Evolutionary conservation across 768 basidiomycete genomes (phyloP).

Genomic region (Neoboletus magnificus): DNA sequence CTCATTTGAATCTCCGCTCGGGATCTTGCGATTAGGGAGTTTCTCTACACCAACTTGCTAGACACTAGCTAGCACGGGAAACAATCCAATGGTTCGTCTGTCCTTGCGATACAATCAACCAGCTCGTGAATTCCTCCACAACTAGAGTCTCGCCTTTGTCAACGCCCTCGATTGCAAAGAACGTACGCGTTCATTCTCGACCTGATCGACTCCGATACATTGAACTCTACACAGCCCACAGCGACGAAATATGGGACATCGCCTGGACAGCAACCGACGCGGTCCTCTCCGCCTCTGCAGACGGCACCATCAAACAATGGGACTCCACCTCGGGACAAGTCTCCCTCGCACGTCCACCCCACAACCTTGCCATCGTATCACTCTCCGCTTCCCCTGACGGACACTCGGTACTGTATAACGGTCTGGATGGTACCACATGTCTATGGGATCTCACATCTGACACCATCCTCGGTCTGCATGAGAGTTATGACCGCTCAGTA

Average conservation of each 20-base stretch:
- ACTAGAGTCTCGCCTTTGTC: constrained; percentile 68
- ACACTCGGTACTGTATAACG: constrained; percentile 67
- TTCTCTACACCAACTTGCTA: not conserved
- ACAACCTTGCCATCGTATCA: constrained; percentile 83
- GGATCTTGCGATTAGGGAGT: constrained; percentile 35
- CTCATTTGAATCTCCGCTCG: constrained; percentile 54
- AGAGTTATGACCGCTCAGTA: constrained; percentile 65
- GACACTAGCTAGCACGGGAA: not conserved
- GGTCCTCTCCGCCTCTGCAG: constrained; percentile 70
- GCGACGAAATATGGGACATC: constrained; percentile 76
- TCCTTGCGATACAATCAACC: constrained; percentile 1
- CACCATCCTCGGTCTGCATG: constrained; percentile 57
- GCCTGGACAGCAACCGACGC: constrained; percentile 66
- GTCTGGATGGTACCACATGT: constrained; percentile 77
- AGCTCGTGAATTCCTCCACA: constrained; percentile 20
- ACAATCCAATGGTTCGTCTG: constrained; percentile 29
- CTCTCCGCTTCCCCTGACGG: constrained; percentile 71
- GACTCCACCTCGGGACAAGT: constrained; percentile 63
- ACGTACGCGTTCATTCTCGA: constrained; percentile 45
- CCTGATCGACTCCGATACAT: constrained; percentile 2
- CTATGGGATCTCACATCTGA: constrained; percentile 71
- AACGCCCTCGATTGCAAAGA: constrained; percentile 73
- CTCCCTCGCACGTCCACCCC: constrained; percentile 57
- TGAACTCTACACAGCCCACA: constrained; percentile 53
- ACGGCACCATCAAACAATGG: constrained; percentile 76